phyloP scores from a whole-genome alignment of 2,329 filamentous ascomycete species.

The Raffaelea albimanens region DNA sequence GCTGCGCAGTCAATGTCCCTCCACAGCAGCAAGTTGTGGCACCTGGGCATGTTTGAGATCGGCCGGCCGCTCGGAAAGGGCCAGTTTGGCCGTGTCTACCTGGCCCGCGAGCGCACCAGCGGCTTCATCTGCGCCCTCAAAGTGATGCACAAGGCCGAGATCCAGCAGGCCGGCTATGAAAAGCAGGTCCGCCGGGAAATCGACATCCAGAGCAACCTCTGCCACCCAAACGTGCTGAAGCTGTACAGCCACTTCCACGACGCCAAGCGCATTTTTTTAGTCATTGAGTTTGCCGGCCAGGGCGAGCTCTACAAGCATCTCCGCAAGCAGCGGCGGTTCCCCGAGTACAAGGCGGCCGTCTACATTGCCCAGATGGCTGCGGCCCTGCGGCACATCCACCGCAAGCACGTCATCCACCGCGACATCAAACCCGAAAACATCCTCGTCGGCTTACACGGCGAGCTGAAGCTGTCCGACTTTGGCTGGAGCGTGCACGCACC shows the following conservation, averaged over 20 bases:
- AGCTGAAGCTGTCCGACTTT: constrained; percentile 98
- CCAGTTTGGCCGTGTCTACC: constrained; percentile 77
- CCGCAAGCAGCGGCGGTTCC: constrained; percentile 65
- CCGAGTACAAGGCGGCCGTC: constrained; percentile 75
- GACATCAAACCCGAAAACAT: constrained; percentile 99
- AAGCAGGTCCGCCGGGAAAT: constrained; percentile 81
- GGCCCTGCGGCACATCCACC: constrained; percentile 79
- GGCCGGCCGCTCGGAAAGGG: constrained; percentile 77
- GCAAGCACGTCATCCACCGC: constrained; percentile 94
- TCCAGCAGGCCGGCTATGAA: constrained; percentile 66
- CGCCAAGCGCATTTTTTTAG: constrained; percentile 75
- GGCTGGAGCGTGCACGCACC: constrained; percentile 98
- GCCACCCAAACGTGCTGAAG: constrained; percentile 74
- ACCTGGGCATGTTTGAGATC: constrained; percentile 89
- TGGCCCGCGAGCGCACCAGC: constrained; percentile 66
- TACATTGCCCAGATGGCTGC: constrained; percentile 87
- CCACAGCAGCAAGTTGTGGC: constrained; percentile 52
- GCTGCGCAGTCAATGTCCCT: constrained; percentile 23
- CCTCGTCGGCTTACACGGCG: constrained; percentile 87
- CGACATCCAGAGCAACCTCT: constrained; percentile 77
- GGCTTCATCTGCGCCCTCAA: constrained; percentile 80
- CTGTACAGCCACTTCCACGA: constrained; percentile 83
- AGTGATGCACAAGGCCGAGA: constrained; percentile 72
- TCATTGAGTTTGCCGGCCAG: constrained; percentile 78
- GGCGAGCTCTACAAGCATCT: constrained; percentile 83